Base-by-base conservation (phyloP, 208 protist genomes). In the Leishmania major region DNA sequence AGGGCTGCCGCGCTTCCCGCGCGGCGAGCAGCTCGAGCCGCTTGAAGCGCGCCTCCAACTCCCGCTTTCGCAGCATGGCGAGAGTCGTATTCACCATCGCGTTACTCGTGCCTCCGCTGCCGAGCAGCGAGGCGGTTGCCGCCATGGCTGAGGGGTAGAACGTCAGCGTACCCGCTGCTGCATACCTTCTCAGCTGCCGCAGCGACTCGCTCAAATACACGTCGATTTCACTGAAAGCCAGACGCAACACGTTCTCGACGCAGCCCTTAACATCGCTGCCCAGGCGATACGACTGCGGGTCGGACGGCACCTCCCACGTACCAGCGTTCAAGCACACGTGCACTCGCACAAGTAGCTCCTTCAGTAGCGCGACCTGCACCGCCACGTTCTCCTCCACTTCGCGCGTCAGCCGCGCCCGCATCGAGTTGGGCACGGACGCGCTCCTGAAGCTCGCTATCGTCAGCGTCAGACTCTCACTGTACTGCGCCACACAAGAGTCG, bases 191-290 rank as follows among this genome's bases (percentile, higher is more conserved):
- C 40, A 94, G 87, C 84, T 95, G 90, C 43, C 92, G 88, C 43
- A 95, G 81, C 4, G 93, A 87, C 80, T 96, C 93, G 3, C 79
- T 49, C 75, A 98, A 84, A 69, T 95, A 96, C 17, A 96, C 43
- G 40, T 95, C 90, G 40, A 96, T 57, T 85, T 95, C 93, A 25
- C 62, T 70, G 49, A 92, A 87, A 40, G 84, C 85, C 4, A 91
- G 35, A 2, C 84, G 77, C 51, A 96, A 40, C 13, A 95, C 83
- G 8, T 82, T 82, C 57, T 89, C 83, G 7, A 90, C 86, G 49
- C 84, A 89, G 25, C 79, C 79, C 47, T 86, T 87, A 49, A 93
- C 84, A 22, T 93, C 82, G 15, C 78, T 80, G 25, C 88, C 88
- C 35, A 94, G 79, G 57, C 73, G 72, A 71, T 89, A 88, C 0